Evolutionary conservation across 768 basidiomycete species (phyloP).

Genomic region (Sarcodon aspratus): DNA sequence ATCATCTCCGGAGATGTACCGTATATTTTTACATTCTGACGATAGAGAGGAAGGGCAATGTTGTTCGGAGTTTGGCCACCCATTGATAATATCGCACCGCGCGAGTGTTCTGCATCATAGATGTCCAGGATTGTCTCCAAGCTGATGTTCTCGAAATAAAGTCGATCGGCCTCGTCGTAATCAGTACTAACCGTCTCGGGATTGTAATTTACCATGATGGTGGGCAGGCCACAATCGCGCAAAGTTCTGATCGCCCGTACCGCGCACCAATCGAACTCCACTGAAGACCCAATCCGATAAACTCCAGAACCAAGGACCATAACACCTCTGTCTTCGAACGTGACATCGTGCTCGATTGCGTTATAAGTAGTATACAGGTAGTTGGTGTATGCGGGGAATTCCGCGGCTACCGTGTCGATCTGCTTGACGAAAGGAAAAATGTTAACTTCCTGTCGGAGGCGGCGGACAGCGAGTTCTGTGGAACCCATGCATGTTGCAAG

Average conservation of each 20-base stretch:
- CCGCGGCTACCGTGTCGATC: constrained; percentile 97
- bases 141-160: constrained; percentile 99
- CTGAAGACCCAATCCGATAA: constrained; percentile 96
- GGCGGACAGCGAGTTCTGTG: constrained; percentile 87
- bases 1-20: constrained; percentile 99
- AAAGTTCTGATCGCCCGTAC: constrained; percentile 94
- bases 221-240: constrained; percentile 88
- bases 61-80: constrained; percentile 99
- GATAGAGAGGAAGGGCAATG: constrained; percentile 89
- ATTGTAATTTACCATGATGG: constrained; percentile 99
- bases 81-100: constrained; percentile 94
- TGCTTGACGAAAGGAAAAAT: constrained; percentile 94
- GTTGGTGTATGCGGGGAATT: constrained; percentile 98
- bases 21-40: constrained; percentile 97
- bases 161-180: constrained; percentile 95
- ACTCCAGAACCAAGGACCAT: constrained; percentile 98
- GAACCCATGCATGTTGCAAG: constrained; percentile 76
- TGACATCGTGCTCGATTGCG: constrained; percentile 85
- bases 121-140: constrained; percentile 95
- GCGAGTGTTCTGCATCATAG: constrained; percentile 82
- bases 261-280: constrained; percentile 99
- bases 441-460: constrained; percentile 72
- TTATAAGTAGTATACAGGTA: constrained; percentile 99
- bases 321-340: constrained; percentile 84
- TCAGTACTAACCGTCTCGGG: constrained; percentile 99